phyloP scores from a whole-genome alignment of 371 early-diverging fungal genomes.

The Mortierella polycephala region DNA sequence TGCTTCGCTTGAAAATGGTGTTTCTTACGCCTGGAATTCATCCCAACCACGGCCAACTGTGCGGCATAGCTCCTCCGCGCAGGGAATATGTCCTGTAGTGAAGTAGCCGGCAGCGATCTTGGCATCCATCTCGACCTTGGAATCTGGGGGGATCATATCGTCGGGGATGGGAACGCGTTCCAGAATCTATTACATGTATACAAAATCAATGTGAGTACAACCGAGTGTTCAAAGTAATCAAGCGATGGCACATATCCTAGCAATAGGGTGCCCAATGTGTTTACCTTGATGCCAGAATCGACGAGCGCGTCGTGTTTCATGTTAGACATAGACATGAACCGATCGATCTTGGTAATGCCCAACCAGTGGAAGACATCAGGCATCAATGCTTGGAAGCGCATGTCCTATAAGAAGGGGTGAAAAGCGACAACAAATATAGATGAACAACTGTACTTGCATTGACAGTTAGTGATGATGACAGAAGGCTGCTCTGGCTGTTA shows the following conservation, averaged over 20 bases:
- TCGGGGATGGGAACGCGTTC: conserved; percentile 93
- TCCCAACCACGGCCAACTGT: conserved; percentile 90
- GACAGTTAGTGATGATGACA: too few species aligned
- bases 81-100: conserved; percentile 71
- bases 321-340: conserved; percentile 94
- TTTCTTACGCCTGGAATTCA: conserved; percentile 60
- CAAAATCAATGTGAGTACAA: neutral
- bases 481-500: neutral
- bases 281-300: conserved; percentile 83
- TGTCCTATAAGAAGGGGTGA: conserved; percentile 62
- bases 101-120: conserved; percentile 97
- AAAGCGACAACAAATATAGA: too few species aligned
- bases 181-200: conserved; percentile 71
- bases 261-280: too few species aligned
- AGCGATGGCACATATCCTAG: neutral
- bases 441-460: too few species aligned
- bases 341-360: conserved; percentile 94
- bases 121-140: conserved; percentile 95
- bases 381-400: conserved; percentile 98
- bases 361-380: conserved; percentile 98
- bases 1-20: neutral
- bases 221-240: neutral
- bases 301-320: conserved; percentile 97
- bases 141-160: conserved; percentile 90
- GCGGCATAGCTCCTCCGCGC: conserved; percentile 65